Evolutionary conservation across 345 rosid species (phyloP).

Genomic region (Iberis pinnata): DNA sequence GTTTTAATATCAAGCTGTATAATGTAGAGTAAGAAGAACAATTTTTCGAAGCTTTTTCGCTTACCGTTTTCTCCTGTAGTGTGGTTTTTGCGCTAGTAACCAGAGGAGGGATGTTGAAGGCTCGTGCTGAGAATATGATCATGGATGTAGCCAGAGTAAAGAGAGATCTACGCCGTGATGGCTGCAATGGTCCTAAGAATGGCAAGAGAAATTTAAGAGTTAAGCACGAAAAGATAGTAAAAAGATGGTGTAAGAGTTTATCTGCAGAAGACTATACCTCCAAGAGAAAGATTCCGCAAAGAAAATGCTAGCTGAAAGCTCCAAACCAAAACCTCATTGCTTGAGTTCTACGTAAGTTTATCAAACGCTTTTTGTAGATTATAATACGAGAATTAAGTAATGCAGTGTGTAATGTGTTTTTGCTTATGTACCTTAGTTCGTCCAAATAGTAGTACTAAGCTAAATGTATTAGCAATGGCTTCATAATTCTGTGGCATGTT

Average conservation of each 20-base stretch:
- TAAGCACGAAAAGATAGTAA: background rate
- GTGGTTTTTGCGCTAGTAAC: constrained; percentile 44
- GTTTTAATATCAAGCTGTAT: background rate
- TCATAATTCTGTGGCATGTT: constrained; percentile 64
- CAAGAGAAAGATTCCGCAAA: constrained; percentile 43
- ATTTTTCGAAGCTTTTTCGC: background rate
- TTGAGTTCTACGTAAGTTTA: constrained; percentile 39
- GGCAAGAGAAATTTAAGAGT: constrained; percentile 15
- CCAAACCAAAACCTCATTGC: constrained; percentile 48
- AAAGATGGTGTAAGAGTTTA: background rate
- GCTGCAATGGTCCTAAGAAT: constrained; percentile 49
- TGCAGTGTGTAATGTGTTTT: background rate
- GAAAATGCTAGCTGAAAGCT: constrained; percentile 71
- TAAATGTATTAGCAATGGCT: constrained; percentile 71
- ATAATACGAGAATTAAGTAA: background rate
- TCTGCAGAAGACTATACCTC: constrained; percentile 27
- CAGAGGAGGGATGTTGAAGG: constrained; percentile 51
- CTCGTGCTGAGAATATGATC: constrained; percentile 56
- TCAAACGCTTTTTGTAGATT: background rate
- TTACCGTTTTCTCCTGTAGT: constrained; percentile 45
- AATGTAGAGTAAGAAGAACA: background rate
- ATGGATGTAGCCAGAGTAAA: constrained; percentile 52
- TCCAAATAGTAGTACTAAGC: constrained; percentile 54
- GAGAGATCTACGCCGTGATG: constrained; percentile 60
- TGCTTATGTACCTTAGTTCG: constrained; percentile 47